Percentiles rank a stretch among this genome's conserved stretches.
These are phyloP conservation scores for Leishmania guyanensis DNA, from an alignment of 208 protist species.

Conservation along the genomic window DNA sequence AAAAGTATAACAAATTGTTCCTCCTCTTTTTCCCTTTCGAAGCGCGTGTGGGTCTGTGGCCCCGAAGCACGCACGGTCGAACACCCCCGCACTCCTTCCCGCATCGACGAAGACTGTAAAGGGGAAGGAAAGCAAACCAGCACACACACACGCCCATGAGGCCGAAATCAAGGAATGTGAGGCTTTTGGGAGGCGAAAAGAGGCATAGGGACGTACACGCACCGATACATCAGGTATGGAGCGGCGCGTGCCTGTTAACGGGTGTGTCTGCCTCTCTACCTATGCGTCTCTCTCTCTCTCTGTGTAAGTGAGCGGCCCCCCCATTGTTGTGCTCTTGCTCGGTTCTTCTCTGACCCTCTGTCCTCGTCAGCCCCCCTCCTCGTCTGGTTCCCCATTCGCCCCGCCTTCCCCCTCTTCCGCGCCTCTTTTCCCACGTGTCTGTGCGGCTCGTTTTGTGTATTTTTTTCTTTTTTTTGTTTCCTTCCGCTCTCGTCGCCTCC, in stretches of 20 bases:
- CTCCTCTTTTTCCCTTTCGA: too few species aligned
- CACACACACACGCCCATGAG: neutral
- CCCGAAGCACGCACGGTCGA: neutral
- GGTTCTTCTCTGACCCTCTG: neutral
- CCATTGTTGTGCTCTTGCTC: neutral
- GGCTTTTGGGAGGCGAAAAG: neutral
- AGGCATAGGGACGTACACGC: neutral
- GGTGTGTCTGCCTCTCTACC: neutral
- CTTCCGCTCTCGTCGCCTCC: neutral
- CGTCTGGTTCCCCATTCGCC: neutral
- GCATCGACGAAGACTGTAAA: neutral
- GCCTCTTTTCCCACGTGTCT: neutral
- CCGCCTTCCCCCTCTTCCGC: neutral
- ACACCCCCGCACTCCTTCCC: neutral
- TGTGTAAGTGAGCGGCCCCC: neutral
- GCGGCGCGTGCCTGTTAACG: neutral
- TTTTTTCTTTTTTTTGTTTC: conserved; percentile 2
- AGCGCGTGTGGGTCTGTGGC: neutral
- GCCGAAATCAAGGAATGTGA: neutral
- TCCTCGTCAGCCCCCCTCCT: neutral
- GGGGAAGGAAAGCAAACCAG: neutral
- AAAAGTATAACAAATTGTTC: neutral
- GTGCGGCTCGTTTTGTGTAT: neutral
- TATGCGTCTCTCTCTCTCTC: neutral
- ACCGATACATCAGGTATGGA: neutral